Evolutionary conservation across 306 rosid genomes (phyloP), one percentile per base, ranked within the genome.

Genomic region (Acacia acuminata): DNA sequence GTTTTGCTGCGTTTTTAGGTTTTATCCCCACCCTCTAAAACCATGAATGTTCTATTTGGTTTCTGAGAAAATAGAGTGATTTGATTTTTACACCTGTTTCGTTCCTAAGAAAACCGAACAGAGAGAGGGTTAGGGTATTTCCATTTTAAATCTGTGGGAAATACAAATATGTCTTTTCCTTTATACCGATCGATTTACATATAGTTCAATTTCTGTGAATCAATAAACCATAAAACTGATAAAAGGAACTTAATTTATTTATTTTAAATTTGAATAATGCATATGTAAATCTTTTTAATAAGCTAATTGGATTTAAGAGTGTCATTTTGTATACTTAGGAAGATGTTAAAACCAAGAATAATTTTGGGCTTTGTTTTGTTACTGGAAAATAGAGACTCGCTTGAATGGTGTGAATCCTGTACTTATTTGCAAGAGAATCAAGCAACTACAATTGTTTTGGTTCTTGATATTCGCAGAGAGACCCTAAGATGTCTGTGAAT

Each of bases 401-500:
- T 30, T 30, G 69, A 64, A 64, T 63, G 40, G 13, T 48, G 16
- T 34, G 38, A 34, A 34, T 34, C 5, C 5, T 34, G 38, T 34
- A 6, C 4, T 34, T 34, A 34, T 44, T 44, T 44, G 48, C 48
- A 44, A 10, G 48, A 11, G 3, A 11, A 47, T 47, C 13, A 47
- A 47, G 51, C 14, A 47, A 47, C 48, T 44, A 45, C 50, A 11
- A 11, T 45, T 4, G 50, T 45, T 45, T 45, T 34, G 50, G 10
- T 17, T 38, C 27, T 38, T 67, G 8, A 43, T 71, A 69, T 73
- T 16, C 61, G 51, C 82, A 82, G 88, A 42, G 20, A 38, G 34
- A 79, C 13, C 84, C 84, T 19, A 5, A 7, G 7, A 79, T 56
- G 71, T 82, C 63, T 76, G 56, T 65, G 6, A 0, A 1, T 47